Evolutionary conservation across 2,329 filamentous ascomycete genomes (phyloP).

Genomic region (Fusarium compactum): DNA sequence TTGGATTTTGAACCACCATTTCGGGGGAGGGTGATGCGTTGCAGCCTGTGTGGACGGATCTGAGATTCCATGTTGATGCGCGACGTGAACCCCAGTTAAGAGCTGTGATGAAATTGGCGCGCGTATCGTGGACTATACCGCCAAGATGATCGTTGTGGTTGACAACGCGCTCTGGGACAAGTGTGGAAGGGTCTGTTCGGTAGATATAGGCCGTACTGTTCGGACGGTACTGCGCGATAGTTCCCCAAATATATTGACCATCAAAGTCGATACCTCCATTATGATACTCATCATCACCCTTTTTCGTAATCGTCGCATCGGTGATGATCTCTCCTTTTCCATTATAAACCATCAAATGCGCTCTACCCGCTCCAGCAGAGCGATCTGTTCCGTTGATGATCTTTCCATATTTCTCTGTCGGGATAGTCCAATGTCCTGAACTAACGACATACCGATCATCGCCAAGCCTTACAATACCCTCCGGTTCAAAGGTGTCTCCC

Average conservation of each 20-base stretch:
- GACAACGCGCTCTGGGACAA: constrained; percentile 53
- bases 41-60: constrained; percentile 26
- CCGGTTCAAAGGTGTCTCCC: constrained; percentile 62
- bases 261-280: constrained; percentile 63
- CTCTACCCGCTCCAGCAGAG: constrained; percentile 57
- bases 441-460: constrained; percentile 59
- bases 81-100: constrained; percentile 62
- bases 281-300: constrained; percentile 58
- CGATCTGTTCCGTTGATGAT: constrained; percentile 66
- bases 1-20: constrained; percentile 52
- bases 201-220: constrained; percentile 60
- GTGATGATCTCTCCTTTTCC: constrained; percentile 57
- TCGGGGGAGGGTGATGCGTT: constrained; percentile 33
- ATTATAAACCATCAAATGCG: constrained; percentile 60
- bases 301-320: constrained; percentile 57
- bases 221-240: constrained; percentile 61
- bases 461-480: constrained; percentile 60
- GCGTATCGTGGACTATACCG: constrained; percentile 59
- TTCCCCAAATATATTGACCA: constrained; percentile 60
- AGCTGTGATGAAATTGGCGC: constrained; percentile 51
- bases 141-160: constrained; percentile 59
- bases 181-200: constrained; percentile 52
- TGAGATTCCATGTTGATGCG: constrained; percentile 54
- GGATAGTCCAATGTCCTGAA: constrained; percentile 57
- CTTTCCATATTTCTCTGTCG: constrained; percentile 55